These are phyloP conservation scores for Silene vulgaris DNA, from an alignment of 179 eudicot genomes.

Conservation along the genomic window DNA sequence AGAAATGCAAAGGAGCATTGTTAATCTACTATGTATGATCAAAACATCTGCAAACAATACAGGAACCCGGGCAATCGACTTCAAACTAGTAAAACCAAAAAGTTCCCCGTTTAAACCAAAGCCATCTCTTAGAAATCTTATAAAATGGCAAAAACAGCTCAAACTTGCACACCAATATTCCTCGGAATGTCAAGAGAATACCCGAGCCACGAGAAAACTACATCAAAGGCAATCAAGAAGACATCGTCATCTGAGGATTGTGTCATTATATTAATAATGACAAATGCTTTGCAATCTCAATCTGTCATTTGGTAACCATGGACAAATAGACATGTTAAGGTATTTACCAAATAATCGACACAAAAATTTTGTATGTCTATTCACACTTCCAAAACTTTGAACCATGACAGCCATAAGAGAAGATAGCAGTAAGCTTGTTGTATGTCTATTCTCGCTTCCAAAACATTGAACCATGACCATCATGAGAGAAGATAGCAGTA, in stretches of 20 bases:
- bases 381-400: neutral
- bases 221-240: neutral
- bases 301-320: neutral
- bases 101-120: too few relatives aligned
- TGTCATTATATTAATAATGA: conserved; percentile 18
- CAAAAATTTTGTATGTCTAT: neutral
- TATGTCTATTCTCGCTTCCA: conserved; percentile 23
- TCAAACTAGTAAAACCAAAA: too few relatives aligned
- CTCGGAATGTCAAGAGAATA: neutral
- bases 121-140: too few relatives aligned
- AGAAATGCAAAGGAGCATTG: too few relatives aligned
- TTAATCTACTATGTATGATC: too few relatives aligned
- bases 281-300: conserved; percentile 8
- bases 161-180: neutral
- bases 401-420: too few relatives aligned
- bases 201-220: neutral
- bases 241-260: conserved; percentile 12
- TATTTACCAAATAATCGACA: conserved; percentile 22
- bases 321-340: conserved; percentile 10
- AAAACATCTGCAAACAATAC: too few relatives aligned
- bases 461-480: conserved; percentile 19
- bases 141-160: neutral
- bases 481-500: conserved; percentile 23
- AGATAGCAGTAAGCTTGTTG: neutral
- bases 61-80: too few relatives aligned